Evolutionary conservation across 106 monocot species (phyloP).

Genomic region (Dendrobium huoshanense): DNA sequence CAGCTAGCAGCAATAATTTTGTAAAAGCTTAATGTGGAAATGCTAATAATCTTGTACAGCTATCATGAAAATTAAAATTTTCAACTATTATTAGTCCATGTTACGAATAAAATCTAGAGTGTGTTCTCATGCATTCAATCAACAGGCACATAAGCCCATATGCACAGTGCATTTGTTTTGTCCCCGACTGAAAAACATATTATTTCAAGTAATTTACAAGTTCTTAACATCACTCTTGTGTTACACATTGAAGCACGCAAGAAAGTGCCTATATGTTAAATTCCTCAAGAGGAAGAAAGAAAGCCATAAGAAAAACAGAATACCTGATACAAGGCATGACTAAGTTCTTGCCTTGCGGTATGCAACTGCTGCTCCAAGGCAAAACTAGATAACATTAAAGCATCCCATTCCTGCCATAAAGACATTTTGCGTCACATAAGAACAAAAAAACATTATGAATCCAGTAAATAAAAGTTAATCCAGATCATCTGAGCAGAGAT

Average conservation of each 20-base stretch:
- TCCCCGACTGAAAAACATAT: neutral
- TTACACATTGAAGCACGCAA: neutral
- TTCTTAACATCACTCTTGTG: neutral
- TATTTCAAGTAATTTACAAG: neutral
- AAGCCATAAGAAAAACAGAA: neutral
- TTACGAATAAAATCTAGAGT: neutral
- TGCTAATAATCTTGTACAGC: neutral
- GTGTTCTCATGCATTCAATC: neutral
- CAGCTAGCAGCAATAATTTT: neutral
- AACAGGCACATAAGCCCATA: neutral
- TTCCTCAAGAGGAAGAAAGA: neutral
- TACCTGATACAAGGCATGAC: constrained; percentile 96
- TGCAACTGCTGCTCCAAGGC: constrained; percentile 91
- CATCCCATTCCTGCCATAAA: constrained; percentile 79
- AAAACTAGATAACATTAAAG: constrained; percentile 94
- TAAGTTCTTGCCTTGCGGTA: constrained; percentile 92
- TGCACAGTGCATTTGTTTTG: neutral
- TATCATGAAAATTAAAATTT: neutral
- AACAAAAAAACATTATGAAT: neutral
- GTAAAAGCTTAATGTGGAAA: neutral
- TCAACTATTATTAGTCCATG: neutral
- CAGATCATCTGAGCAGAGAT: neutral
- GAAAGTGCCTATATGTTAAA: neutral
- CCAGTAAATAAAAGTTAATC: neutral
- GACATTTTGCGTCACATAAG: neutral